phyloP scores from a whole-genome alignment of 768 basidiomycete genomes.

The Auricularia heimuer region DNA sequence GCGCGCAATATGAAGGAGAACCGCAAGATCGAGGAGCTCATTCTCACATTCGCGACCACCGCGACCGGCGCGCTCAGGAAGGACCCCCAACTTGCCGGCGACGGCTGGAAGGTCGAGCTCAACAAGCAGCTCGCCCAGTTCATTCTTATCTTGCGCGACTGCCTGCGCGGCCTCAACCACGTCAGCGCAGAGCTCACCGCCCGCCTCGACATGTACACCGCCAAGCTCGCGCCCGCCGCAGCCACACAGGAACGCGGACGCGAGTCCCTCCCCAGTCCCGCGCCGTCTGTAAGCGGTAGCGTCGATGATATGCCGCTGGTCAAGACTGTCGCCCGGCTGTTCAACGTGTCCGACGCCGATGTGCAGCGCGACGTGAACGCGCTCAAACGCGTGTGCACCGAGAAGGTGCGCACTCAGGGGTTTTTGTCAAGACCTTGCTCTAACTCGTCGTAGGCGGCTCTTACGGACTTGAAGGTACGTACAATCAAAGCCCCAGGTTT shows the following conservation, averaged over 20 bases:
- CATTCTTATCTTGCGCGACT: constrained; percentile 76
- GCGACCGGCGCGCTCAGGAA: constrained; percentile 84
- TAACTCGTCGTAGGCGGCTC: constrained; percentile 47
- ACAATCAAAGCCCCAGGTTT: background rate
- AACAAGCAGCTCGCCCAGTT: constrained; percentile 89
- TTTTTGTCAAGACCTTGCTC: too few species aligned
- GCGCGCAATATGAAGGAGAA: constrained; percentile 90
- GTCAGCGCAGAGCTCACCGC: constrained; percentile 75
- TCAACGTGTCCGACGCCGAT: constrained; percentile 60
- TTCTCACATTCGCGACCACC: constrained; percentile 89
- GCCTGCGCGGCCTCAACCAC: constrained; percentile 58
- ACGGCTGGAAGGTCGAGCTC: constrained; percentile 88
- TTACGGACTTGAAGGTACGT: constrained; percentile 75
- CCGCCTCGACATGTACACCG: constrained; percentile 74
- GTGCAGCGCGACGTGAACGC: constrained; percentile 68
- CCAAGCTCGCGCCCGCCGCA: constrained; percentile 55
- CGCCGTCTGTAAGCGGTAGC: constrained; percentile 39
- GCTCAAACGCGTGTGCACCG: constrained; percentile 54
- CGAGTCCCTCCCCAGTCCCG: too few species aligned
- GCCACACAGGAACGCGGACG: background rate
- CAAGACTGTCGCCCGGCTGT: constrained; percentile 54
- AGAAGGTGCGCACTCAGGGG: constrained; percentile 43
- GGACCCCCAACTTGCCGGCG: constrained; percentile 71
- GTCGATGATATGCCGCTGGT: constrained; percentile 76
- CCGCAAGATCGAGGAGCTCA: constrained; percentile 94